Base-by-base conservation (phyloP, 306 rosid species). In the Castanea crenata region DNA sequence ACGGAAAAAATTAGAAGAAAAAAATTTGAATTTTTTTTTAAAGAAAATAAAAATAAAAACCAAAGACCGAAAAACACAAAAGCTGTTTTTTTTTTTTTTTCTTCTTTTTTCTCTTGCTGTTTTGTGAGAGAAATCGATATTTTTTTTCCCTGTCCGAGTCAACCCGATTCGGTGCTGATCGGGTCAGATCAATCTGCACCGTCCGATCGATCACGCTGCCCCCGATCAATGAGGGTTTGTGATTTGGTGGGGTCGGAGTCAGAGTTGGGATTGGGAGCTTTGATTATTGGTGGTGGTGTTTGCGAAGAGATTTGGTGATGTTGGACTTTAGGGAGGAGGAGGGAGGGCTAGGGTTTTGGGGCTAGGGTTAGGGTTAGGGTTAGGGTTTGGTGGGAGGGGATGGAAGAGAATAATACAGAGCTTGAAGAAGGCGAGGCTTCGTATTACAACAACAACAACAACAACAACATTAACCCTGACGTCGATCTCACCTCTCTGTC, bases 401-500 rank as follows among this genome's bases (percentile, higher is more conserved):
- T 92, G 93, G 89, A 83, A 63, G 84, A 82, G 58, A 69, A 81
- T 78, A 69, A 81, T 76, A 78, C 79, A 44, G 93, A 90, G 77
- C 86, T 90, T 34, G 97, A 89, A 69, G 98, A 94, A 86, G 96
- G 93, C 78, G 94, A 92, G 82, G 90, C 97, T 79, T 58, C 82
- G 87, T 83, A 77, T 89, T 75, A 70, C 86, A 81, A 83, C 54
- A 49, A 49, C 54, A 68, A 70, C 86, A 81, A 83, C 54, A 49
- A 49, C 54, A 68, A 18, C 5, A 80, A 63, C 73, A 58, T 74
- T 87, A 85, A 89, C 83, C 88, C 83, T 82, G 93, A 94, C 75
- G 67, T 73, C 74, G 81, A 87, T 81, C 85, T 89, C 82, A 41
- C 46, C 46, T 41, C 3, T 41, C 46, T 41, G 46, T 85, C 92